phyloP scores from a whole-genome alignment of 768 basidiomycete species.

The Kwoniella bestiolae region DNA sequence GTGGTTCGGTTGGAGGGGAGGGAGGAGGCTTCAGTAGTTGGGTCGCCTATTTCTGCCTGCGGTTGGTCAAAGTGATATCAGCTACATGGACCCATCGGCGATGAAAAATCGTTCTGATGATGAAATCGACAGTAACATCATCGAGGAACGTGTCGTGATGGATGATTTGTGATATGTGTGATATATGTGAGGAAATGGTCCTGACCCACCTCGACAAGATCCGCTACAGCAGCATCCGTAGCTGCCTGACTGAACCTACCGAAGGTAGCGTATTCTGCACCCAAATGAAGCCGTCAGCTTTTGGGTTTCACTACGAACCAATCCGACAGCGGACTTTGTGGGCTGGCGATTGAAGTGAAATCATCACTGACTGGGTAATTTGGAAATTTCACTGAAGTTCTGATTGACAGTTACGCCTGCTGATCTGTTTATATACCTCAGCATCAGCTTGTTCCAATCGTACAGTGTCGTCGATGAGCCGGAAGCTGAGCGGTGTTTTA shows the following conservation, averaged over 20 bases:
- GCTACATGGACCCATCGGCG: too few species aligned
- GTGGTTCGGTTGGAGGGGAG: constrained; percentile 37
- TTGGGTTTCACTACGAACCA: too few species aligned
- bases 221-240: constrained; percentile 56
- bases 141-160: too few species aligned
- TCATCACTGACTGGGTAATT: constrained; percentile 53
- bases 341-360: background rate
- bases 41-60: constrained; percentile 57
- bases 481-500: background rate
- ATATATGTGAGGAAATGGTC: background rate
- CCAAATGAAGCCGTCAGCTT: background rate
- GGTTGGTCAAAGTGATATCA: too few species aligned
- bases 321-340: too few species aligned
- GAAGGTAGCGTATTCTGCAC: constrained; percentile 55
- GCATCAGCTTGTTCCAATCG: constrained; percentile 11
- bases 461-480: too few species aligned
- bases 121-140: too few species aligned
- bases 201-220: constrained; percentile 54
- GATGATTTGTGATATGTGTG: background rate
- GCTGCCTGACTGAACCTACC: constrained; percentile 53
- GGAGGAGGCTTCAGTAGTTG: constrained; percentile 38
- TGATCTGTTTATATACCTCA: constrained; percentile 16
- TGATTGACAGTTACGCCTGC: constrained; percentile 48
- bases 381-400: constrained; percentile 54
- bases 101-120: too few species aligned